Evolutionary conservation across 1,284 basidiomycete genomes (phyloP).

Genomic region (Apiotrichum siamense): DNA sequence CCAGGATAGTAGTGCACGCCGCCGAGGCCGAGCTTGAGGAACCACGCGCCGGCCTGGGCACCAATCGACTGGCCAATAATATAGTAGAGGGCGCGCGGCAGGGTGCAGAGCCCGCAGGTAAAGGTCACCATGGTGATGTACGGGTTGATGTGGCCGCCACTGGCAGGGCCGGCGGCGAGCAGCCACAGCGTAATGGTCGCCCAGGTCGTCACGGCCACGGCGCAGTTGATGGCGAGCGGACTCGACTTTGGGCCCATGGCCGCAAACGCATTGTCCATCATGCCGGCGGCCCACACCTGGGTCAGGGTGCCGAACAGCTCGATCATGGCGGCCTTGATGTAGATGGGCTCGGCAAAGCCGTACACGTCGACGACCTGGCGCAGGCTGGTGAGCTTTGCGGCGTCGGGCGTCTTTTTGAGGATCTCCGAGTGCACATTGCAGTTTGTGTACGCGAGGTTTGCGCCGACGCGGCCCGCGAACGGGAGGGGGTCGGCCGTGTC

Average conservation of each 20-base stretch:
- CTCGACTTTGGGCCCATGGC: not conserved
- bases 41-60: not conserved
- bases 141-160: constrained; percentile 6
- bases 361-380: not conserved
- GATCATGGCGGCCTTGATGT: constrained; percentile 1
- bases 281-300: not conserved
- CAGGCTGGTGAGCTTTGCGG: not conserved
- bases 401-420: constrained; percentile 1
- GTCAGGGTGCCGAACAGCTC: not conserved
- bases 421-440: too few relatives aligned
- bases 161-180: not conserved
- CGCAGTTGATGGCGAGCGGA: not conserved
- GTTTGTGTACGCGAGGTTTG: too few relatives aligned
- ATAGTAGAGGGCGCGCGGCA: constrained; percentile 4
- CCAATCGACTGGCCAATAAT: not conserved
- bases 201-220: not conserved
- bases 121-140: constrained; percentile 4
- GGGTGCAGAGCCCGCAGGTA: constrained; percentile 1
- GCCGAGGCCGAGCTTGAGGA: constrained; percentile 1
- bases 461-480: constrained; percentile 5
- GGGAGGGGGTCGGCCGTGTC: too few relatives aligned
- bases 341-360: not conserved
- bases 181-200: not conserved
- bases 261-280: not conserved
- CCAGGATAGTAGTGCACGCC: not conserved